Evolutionary conservation across 441 rosid genomes (phyloP).

Genomic region (Croton setiger): DNA sequence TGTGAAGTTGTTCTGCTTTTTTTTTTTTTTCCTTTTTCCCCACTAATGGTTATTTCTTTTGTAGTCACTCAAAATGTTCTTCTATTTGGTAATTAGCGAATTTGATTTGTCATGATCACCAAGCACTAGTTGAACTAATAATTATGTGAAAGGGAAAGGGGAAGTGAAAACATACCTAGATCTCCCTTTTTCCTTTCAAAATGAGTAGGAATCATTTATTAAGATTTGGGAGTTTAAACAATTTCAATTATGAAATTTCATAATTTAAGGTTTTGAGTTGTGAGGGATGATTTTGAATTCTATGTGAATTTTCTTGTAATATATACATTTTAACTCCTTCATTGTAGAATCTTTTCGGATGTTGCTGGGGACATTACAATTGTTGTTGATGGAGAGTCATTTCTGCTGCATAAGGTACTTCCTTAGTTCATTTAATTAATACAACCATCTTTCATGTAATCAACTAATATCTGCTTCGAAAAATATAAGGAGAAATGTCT

Average conservation of each 20-base stretch:
- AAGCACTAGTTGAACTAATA: not conserved
- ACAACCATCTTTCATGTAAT: not conserved
- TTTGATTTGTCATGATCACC: not conserved
- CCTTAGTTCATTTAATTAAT: slow-evolving; percentile 1
- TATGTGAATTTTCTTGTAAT: not conserved
- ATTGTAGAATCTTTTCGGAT: slow-evolving; percentile 71
- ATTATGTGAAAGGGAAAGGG: not conserved
- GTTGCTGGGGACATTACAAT: slow-evolving; percentile 84
- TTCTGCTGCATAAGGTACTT: slow-evolving; percentile 81
- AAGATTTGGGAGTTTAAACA: not conserved
- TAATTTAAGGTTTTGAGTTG: not conserved
- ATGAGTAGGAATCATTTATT: not conserved
- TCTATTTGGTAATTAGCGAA: not conserved
- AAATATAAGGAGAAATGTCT: not conserved
- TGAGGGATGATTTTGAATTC: not conserved
- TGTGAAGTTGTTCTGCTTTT: not conserved
- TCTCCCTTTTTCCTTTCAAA: not conserved
- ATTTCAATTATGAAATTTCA: not conserved
- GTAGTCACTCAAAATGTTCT: not conserved
- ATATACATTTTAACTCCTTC: slow-evolving; percentile 1
- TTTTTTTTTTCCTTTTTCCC: not conserved
- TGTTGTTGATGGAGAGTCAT: slow-evolving; percentile 68
- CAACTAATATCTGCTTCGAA: not conserved
- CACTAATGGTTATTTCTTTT: not conserved
- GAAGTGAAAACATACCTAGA: not conserved